Percentiles rank a stretch among this genome's conserved stretches.
phyloP scores from a whole-genome alignment of 768 basidiomycete species.

The Scleroderma bovista region DNA sequence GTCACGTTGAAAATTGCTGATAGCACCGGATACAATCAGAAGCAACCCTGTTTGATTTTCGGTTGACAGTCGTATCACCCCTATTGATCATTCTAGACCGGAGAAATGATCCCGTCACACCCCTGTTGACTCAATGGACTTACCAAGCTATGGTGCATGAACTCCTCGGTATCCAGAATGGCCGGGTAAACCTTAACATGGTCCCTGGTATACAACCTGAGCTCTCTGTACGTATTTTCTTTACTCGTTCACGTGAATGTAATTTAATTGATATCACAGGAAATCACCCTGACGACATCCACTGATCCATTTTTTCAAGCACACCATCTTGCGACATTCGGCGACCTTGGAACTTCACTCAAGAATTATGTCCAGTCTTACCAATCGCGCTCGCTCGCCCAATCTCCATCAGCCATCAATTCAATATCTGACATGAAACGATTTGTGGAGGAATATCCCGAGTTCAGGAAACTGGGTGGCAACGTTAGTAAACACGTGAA shows the following conservation, averaged over 20 bases:
- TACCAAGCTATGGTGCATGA: slow-evolving; percentile 99
- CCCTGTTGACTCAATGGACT: slow-evolving; percentile 95
- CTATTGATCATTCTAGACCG: slow-evolving; percentile 90
- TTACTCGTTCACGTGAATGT: slow-evolving; percentile 7
- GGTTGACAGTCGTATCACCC: slow-evolving; percentile 82
- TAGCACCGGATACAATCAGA: slow-evolving; percentile 81
- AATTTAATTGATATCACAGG: slow-evolving; percentile 40
- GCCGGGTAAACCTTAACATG: slow-evolving; percentile 76
- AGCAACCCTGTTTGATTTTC: slow-evolving; percentile 85
- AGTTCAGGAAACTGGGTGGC: slow-evolving; percentile 92
- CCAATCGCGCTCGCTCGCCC: slow-evolving; percentile 73
- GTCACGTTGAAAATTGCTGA: slow-evolving; percentile 6
- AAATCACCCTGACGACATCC: slow-evolving; percentile 86
- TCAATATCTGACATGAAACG: slow-evolving; percentile 96
- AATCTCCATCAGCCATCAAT: slow-evolving; percentile 77
- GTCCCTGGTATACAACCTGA: slow-evolving; percentile 87
- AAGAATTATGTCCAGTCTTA: slow-evolving; percentile 94
- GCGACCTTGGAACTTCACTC: slow-evolving; percentile 88
- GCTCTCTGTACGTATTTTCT: slow-evolving; percentile 54
- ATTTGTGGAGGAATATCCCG: slow-evolving; percentile 97
- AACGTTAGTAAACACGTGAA: slow-evolving; percentile 99
- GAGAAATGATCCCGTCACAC: slow-evolving; percentile 95
- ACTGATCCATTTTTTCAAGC: slow-evolving; percentile 94
- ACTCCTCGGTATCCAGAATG: slow-evolving; percentile 87
- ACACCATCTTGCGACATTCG: slow-evolving; percentile 89